A percentile compares a stretch with the other conserved stretches of the same genome.
Evolutionary conservation across 2,329 filamentous ascomycete genomes (phyloP).

Genomic region (Chaetomiaceae sp.): DNA sequence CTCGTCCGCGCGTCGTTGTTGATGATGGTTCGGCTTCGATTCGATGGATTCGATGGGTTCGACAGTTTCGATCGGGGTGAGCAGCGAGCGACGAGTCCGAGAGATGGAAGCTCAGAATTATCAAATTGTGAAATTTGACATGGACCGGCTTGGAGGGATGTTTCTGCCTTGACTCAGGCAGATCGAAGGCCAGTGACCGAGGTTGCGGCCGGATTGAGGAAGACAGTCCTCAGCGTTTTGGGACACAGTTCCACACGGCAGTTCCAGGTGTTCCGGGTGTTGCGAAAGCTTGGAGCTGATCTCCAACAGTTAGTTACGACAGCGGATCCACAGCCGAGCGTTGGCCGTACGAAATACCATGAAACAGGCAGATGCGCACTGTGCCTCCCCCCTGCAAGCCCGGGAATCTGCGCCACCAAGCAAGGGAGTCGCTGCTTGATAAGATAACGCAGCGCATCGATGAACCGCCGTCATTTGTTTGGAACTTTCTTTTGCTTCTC

Average conservation of each 20-base stretch:
- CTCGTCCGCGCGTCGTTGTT: neutral
- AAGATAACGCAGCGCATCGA: slow-evolving; percentile 4
- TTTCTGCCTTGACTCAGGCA: neutral
- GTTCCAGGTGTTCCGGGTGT: neutral
- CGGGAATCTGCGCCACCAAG: neutral
- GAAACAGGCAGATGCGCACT: neutral
- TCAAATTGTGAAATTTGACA: neutral
- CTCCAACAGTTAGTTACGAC: neutral
- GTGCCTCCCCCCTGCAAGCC: neutral
- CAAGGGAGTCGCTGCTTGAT: neutral
- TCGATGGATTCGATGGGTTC: no score
- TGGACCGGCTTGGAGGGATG: neutral
- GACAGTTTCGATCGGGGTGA: neutral
- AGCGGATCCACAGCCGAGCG: neutral
- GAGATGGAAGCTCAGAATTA: neutral
- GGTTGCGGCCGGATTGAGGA: neutral
- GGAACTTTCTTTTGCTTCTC: neutral
- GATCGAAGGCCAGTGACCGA: neutral
- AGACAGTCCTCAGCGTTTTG: neutral
- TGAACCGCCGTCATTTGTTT: slow-evolving; percentile 2
- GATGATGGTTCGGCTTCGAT: neutral
- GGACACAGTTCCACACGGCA: no score
- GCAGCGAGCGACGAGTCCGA: slow-evolving; percentile 2
- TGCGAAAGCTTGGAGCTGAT: slow-evolving; percentile 3
- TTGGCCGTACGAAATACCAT: neutral